Evolutionary conservation across 352 stramenopile species (phyloP).

Genomic region (Pythium biforme): DNA sequence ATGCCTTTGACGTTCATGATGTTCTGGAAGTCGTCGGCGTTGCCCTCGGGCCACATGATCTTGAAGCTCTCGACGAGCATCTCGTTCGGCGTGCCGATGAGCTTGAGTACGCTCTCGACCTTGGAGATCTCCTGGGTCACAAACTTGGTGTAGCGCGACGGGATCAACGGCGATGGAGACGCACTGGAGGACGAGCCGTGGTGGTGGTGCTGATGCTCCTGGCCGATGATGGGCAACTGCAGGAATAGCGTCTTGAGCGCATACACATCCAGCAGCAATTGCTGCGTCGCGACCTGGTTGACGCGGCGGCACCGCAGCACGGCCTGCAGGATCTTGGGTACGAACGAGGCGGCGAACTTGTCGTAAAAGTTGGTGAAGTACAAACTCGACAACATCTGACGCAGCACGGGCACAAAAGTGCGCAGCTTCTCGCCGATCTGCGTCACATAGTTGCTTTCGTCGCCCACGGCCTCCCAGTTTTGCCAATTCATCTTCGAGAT

Average conservation of each 20-base stretch:
- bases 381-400: conserved; percentile 85
- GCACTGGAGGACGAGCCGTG: conserved; percentile 23
- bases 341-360: conserved; percentile 94
- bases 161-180: conserved; percentile 64
- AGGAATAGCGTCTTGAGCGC: conserved; percentile 97
- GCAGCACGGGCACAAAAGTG: conserved; percentile 89
- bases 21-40: conserved; percentile 90
- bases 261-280: conserved; percentile 98
- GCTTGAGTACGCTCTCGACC: conserved; percentile 97
- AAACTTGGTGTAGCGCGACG: conserved; percentile 96
- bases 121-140: conserved; percentile 95
- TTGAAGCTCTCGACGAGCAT: conserved; percentile 97
- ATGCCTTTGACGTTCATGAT: conserved; percentile 96
- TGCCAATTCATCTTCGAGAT: conserved; percentile 95
- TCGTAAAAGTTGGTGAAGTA: conserved; percentile 99
- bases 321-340: conserved; percentile 86
- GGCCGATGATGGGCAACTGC: conserved; percentile 88
- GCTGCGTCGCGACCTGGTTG: conserved; percentile 96
- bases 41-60: conserved; percentile 94
- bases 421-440: conserved; percentile 92
- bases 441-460: conserved; percentile 95
- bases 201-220: conserved; percentile 38
- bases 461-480: conserved; percentile 92
- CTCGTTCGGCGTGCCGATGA: conserved; percentile 95
- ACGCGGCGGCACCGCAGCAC: conserved; percentile 92